Conservation (phyloP, 176 grass and related monocot species). For the Triticum monococcum region DNA sequence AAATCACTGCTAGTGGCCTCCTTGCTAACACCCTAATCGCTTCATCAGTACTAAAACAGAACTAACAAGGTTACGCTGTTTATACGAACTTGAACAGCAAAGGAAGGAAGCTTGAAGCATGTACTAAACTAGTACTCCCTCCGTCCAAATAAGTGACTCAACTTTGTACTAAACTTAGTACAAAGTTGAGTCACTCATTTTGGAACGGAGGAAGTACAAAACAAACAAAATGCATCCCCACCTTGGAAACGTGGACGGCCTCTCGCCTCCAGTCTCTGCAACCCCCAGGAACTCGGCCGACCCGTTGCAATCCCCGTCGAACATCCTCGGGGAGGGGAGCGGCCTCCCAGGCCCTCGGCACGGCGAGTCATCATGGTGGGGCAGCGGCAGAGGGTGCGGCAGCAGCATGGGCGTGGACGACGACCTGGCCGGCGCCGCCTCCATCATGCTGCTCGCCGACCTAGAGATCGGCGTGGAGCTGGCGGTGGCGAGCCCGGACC, state of each 20-base stretch:
- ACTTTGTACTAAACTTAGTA: no score
- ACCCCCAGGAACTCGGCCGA: background rate
- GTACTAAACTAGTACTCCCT: background rate
- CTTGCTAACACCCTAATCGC: background rate
- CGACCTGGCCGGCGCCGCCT: slow-evolving; percentile 35
- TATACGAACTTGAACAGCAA: background rate
- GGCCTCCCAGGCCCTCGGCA: slow-evolving; percentile 22
- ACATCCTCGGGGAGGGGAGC: slow-evolving; percentile 37
- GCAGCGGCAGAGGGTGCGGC: slow-evolving; percentile 49
- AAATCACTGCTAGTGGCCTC: background rate
- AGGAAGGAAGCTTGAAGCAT: background rate
- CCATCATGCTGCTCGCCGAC: slow-evolving; percentile 37
- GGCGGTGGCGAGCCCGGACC: slow-evolving; percentile 3
- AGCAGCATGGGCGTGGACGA: slow-evolving; percentile 61
- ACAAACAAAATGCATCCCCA: background rate
- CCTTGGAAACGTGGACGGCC: slow-evolving; percentile 36
- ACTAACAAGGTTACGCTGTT: background rate
- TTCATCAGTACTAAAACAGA: background rate
- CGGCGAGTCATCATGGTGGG: slow-evolving; percentile 22
- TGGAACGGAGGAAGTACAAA: no score
- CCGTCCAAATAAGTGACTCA: no score
- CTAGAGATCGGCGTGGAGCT: slow-evolving; percentile 57
- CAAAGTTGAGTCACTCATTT: no score
- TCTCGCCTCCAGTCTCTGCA: slow-evolving; percentile 29
- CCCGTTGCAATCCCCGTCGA: slow-evolving; percentile 28